Evolutionary conservation across 495 filamentous ascomycete genomes (phyloP).

Genomic region (Penicillium herquei): DNA sequence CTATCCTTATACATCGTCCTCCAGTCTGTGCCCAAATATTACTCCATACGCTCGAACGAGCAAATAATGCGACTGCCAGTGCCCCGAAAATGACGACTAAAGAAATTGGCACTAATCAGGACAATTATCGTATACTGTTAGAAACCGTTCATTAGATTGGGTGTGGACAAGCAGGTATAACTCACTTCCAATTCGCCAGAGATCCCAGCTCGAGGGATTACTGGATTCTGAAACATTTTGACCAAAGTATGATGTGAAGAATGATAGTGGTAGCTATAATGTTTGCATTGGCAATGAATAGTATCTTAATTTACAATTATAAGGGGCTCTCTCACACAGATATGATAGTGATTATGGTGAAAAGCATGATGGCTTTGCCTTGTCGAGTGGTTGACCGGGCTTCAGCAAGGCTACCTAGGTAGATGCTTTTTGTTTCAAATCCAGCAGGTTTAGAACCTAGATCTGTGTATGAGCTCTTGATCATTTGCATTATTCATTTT

Average conservation of each 20-base stretch:
- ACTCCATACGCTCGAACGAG: background rate
- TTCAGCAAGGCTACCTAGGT: too few relatives aligned
- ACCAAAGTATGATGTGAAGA: background rate
- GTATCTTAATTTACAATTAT: background rate
- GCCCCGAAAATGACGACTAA: background rate
- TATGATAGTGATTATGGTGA: background rate
- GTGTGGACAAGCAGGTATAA: too few relatives aligned
- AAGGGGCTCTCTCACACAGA: background rate
- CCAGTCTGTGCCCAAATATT: background rate
- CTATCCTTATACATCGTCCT: background rate
- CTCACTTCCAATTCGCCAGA: background rate
- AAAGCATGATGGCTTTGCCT: background rate
- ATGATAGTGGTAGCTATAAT: background rate
- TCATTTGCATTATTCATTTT: too few relatives aligned
- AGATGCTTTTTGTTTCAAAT: too few relatives aligned
- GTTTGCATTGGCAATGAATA: too few relatives aligned
- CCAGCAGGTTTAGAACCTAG: too few relatives aligned
- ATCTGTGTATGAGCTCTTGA: too few relatives aligned
- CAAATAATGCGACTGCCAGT: background rate
- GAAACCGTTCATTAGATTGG: background rate
- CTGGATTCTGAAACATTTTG: background rate
- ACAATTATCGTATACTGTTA: background rate
- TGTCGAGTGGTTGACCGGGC: too few relatives aligned
- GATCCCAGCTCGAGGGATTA: background rate
- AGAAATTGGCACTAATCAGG: background rate